Evolutionary conservation across 176 grass and related monocot genomes (phyloP).

Genomic region (Musa acuminata): DNA sequence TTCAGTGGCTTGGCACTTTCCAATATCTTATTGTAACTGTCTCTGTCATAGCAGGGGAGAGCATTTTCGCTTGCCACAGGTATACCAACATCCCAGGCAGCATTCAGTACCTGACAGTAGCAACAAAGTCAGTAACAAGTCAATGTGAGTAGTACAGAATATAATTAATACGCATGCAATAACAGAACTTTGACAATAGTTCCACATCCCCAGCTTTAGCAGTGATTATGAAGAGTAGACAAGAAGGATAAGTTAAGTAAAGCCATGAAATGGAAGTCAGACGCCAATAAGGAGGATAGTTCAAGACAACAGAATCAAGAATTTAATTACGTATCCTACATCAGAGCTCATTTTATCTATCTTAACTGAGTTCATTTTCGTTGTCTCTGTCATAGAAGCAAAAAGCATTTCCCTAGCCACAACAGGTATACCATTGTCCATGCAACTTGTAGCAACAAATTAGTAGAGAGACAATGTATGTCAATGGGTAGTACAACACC

Average conservation of each 20-base stretch:
- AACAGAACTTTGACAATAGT: background rate
- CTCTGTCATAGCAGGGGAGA: constrained; percentile 85
- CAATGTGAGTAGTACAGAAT: background rate
- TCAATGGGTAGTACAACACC: too few relatives aligned
- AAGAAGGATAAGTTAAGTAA: background rate
- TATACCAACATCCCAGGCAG: constrained; percentile 70
- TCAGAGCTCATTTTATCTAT: background rate
- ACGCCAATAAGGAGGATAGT: too few relatives aligned
- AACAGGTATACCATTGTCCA: background rate
- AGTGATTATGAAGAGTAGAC: background rate
- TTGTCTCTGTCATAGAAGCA: background rate
- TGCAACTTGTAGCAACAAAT: background rate
- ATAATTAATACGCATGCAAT: background rate
- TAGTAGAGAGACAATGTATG: background rate
- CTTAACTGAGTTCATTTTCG: background rate
- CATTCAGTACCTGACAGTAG: constrained; percentile 64
- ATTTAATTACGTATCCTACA: background rate
- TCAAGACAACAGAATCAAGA: background rate
- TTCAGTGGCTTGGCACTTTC: constrained; percentile 69
- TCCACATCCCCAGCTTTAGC: background rate
- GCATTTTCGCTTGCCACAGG: constrained; percentile 78
- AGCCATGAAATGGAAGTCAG: background rate
- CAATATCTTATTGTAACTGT: constrained; percentile 81
- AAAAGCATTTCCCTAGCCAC: background rate
- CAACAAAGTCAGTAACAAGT: background rate